phyloP scores from a whole-genome alignment of 2,329 filamentous ascomycete species.

The Fusarium heterosporum region DNA sequence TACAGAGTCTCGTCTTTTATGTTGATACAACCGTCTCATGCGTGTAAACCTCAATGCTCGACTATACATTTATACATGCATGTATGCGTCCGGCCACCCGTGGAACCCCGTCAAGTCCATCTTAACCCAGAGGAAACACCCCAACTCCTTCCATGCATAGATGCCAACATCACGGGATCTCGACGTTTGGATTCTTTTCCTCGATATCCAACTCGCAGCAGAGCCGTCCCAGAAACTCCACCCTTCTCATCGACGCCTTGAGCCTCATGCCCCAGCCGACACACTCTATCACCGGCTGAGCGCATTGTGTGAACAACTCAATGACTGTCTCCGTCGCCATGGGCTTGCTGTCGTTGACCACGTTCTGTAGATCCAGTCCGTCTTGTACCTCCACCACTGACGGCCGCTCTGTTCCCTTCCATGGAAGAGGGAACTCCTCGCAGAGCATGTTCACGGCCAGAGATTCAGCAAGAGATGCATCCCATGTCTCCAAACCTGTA shows the following conservation, averaged over 20 bases:
- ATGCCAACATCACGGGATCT: constrained; percentile 32
- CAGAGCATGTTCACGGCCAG: constrained; percentile 45
- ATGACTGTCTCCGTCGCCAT: constrained; percentile 42
- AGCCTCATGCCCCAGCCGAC: constrained; percentile 41
- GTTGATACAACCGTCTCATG: constrained; percentile 15
- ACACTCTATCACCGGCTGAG: constrained; percentile 40
- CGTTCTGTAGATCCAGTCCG: constrained; percentile 39
- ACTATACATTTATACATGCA: constrained; percentile 8
- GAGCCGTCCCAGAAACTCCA: constrained; percentile 43
- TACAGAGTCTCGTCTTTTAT: constrained; percentile 14
- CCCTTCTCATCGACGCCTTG: constrained; percentile 41
- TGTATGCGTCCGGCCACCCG: background rate
- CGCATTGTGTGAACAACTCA: constrained; percentile 43
- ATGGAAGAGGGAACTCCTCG: constrained; percentile 44
- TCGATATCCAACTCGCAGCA: constrained; percentile 46
- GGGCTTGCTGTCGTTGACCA: constrained; percentile 36
- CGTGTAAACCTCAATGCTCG: constrained; percentile 15
- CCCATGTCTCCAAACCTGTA: constrained; percentile 38
- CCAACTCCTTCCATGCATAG: constrained; percentile 33
- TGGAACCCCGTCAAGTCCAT: background rate
- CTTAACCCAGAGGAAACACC: constrained; percentile 5
- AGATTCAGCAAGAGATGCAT: constrained; percentile 38
- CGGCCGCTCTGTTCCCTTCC: constrained; percentile 38
- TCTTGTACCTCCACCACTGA: constrained; percentile 45
- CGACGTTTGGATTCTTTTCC: constrained; percentile 37